A percentile compares a stretch with the other conserved stretches of the same genome.
phyloP scores from a whole-genome alignment of 208 protist genomes.

The Acanthamoeba culbertsoni region DNA sequence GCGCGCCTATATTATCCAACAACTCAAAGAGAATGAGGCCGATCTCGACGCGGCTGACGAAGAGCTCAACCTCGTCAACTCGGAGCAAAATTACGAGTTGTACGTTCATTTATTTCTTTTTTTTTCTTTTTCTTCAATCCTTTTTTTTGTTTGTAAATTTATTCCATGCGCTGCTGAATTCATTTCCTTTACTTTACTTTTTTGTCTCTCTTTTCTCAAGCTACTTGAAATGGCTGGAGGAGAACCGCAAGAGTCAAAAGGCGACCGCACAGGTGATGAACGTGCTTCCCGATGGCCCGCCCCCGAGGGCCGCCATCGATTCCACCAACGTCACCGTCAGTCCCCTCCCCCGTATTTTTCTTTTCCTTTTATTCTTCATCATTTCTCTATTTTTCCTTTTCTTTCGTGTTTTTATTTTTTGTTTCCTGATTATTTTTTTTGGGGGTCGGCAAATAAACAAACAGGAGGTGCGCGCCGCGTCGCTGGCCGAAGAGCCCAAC shows the following conservation, averaged over 20 bases:
- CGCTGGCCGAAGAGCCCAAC: background rate
- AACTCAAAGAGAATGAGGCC: conserved; percentile 43
- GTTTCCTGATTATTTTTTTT: background rate
- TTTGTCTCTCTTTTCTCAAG: conserved; percentile 8
- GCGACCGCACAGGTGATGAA: background rate
- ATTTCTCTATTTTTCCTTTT: background rate
- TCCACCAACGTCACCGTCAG: background rate
- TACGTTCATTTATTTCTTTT: background rate
- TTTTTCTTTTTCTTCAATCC: background rate
- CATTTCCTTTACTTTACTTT: background rate
- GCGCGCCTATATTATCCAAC: conserved; percentile 23
- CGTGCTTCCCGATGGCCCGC: background rate
- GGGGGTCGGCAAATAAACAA: background rate
- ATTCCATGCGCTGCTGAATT: background rate
- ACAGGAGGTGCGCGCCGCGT: background rate
- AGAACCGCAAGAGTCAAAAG: conserved; percentile 27
- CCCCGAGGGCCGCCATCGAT: background rate
- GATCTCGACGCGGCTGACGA: conserved; percentile 41
- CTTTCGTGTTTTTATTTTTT: background rate
- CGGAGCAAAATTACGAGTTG: conserved; percentile 51
- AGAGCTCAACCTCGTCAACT: conserved; percentile 22
- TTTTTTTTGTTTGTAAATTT: background rate
- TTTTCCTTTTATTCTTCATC: background rate
- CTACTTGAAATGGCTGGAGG: conserved; percentile 56
- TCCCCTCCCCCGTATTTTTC: background rate